Conservation (phyloP, 768 basidiomycete species). For the Imleria badia region DNA sequence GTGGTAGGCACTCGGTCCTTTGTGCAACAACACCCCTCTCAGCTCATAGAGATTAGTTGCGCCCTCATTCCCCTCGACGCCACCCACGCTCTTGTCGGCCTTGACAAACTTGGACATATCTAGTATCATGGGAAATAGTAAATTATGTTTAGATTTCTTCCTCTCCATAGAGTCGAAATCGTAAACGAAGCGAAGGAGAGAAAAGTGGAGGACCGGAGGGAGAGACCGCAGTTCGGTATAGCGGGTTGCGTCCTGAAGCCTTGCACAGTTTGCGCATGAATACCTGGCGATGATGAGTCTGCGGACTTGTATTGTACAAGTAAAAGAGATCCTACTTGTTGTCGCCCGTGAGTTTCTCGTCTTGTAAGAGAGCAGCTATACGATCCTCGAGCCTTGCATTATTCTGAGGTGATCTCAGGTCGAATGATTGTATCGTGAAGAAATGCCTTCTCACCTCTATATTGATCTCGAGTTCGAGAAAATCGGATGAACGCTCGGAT, state of each 20-base stretch:
- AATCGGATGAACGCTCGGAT: conserved; percentile 70
- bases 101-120: conserved; percentile 69
- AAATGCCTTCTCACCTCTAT: conserved; percentile 51
- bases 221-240: conserved; percentile 67
- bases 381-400: conserved; percentile 74
- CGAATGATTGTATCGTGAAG: not conserved
- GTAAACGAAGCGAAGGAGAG: conserved; percentile 90
- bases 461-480: conserved; percentile 86
- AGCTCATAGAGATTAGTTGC: conserved; percentile 66
- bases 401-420: conserved; percentile 42
- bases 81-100: conserved; percentile 24
- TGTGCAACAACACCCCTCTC: conserved; percentile 83
- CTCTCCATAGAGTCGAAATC: conserved; percentile 76
- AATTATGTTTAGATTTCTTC: conserved; percentile 80
- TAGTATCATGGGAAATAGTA: conserved; percentile 73
- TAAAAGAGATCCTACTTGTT: conserved; percentile 57
- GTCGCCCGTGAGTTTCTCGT: conserved; percentile 76
- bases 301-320: not conserved
- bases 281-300: conserved; percentile 51
- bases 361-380: conserved; percentile 59
- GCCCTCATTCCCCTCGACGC: conserved; percentile 16
- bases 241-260: conserved; percentile 76
- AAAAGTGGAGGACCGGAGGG: conserved; percentile 90
- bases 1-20: conserved; percentile 89
- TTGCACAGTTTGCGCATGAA: conserved; percentile 70